These are phyloP conservation scores for Solanum clarkiae DNA, from an alignment of 257 asterid genomes.

Conservation along the genomic window DNA sequence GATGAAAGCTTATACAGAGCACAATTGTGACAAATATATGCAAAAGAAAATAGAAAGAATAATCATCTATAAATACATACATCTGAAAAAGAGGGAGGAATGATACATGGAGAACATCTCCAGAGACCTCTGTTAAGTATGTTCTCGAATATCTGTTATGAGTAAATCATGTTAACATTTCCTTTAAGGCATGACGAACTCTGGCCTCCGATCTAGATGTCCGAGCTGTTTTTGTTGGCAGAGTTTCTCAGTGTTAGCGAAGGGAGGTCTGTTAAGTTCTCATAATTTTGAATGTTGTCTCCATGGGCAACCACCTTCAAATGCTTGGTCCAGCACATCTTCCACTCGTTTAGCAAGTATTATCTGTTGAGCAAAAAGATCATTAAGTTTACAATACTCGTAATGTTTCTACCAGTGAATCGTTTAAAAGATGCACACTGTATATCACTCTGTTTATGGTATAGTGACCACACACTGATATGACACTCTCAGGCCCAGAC, in stretches of 20 bases:
- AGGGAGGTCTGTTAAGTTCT: constrained; percentile 1
- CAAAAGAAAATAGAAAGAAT: background rate
- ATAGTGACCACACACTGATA: background rate
- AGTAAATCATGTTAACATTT: background rate
- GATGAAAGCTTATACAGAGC: background rate
- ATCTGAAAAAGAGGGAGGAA: background rate
- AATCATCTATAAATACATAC: constrained; percentile 4
- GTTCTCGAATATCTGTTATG: background rate
- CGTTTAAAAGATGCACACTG: background rate
- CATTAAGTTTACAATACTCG: background rate
- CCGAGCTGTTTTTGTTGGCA: background rate
- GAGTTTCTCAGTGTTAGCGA: background rate
- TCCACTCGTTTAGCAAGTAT: constrained; percentile 81
- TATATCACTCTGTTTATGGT: background rate
- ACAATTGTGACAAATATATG: background rate
- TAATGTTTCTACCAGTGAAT: background rate
- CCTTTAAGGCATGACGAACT: background rate
- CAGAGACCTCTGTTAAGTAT: background rate
- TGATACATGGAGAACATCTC: background rate
- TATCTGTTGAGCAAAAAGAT: constrained; percentile 31
- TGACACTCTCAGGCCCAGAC: background rate
- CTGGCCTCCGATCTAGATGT: background rate
- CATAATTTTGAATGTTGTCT: constrained; percentile 63
- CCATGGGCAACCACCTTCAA: constrained; percentile 97
- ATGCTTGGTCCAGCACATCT: constrained; percentile 95